Conservation (phyloP, 805 yeast genomes). For the Suhomyces pyralidae region DNA sequence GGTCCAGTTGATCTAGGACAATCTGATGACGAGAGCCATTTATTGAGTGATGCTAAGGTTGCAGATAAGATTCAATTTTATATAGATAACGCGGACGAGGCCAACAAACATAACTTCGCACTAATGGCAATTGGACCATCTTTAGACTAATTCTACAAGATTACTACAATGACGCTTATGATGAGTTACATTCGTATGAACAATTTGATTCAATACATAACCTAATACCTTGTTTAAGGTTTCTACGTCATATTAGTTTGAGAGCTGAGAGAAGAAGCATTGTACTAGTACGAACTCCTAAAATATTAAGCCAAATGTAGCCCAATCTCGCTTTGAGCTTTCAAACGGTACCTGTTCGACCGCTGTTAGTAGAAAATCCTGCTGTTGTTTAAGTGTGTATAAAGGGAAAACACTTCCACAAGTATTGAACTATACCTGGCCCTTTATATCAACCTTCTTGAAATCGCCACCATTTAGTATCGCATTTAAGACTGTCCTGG, state of each 20-base stretch:
- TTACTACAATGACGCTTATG: background rate
- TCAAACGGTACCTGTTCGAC: background rate
- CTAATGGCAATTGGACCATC: conserved; percentile 74
- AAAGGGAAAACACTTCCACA: too few relatives aligned
- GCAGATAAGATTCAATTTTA: conserved; percentile 60
- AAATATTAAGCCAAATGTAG: background rate
- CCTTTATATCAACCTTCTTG: conserved; percentile 81
- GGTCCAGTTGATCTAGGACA: conserved; percentile 70
- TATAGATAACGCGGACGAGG: conserved; percentile 59
- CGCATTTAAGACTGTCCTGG: conserved; percentile 35
- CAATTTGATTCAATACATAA: background rate
- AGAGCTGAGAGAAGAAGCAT: background rate
- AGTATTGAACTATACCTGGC: conserved; percentile 53
- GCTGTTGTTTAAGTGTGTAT: background rate
- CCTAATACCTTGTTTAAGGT: background rate
- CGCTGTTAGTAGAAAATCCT: background rate
- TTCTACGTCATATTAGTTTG: background rate
- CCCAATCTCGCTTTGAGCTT: background rate
- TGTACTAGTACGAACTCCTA: background rate
- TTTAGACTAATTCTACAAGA: conserved; percentile 22
- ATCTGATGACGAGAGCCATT: conserved; percentile 37
- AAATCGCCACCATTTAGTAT: conserved; percentile 36
- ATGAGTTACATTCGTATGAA: background rate
- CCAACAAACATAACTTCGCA: conserved; percentile 63
- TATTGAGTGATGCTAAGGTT: conserved; percentile 52